Conservation (phyloP, 1,284 basidiomycete species). For the Omphalotus olearius region DNA sequence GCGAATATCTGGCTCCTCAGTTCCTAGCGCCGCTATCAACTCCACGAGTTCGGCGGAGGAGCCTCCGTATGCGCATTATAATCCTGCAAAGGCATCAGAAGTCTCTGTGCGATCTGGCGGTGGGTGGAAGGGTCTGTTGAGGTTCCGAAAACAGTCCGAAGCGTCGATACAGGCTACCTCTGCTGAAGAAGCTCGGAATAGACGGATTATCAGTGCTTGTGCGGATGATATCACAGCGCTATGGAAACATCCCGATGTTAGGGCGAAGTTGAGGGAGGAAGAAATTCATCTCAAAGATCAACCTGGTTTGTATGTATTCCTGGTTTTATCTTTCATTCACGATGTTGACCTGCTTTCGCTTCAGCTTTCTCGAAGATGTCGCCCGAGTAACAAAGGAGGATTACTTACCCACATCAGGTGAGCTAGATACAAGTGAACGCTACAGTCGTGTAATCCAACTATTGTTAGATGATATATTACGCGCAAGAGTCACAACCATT, state of each 20-base stretch:
- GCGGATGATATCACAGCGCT: slow-evolving; percentile 49
- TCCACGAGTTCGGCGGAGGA: not conserved
- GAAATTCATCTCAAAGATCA: slow-evolving; percentile 48
- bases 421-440: slow-evolving; percentile 12
- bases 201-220: slow-evolving; percentile 49
- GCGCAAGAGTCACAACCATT: slow-evolving; percentile 58
- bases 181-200: slow-evolving; percentile 36
- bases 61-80: slow-evolving; percentile 21
- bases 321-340: not conserved
- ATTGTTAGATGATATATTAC: slow-evolving; percentile 52
- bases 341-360: not conserved
- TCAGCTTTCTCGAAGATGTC: slow-evolving; percentile 55
- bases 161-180: slow-evolving; percentile 11
- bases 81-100: slow-evolving; percentile 42
- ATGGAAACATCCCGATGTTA: slow-evolving; percentile 43
- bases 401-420: slow-evolving; percentile 51
- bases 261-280: slow-evolving; percentile 33
- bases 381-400: slow-evolving; percentile 43
- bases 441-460: slow-evolving; percentile 9
- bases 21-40: not conserved
- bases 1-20: slow-evolving; percentile 27
- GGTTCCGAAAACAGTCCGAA: slow-evolving; percentile 24
- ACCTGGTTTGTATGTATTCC: slow-evolving; percentile 52
- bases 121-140: slow-evolving; percentile 42
- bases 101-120: slow-evolving; percentile 41